Evolutionary conservation across 1,139 yeast species (phyloP).

Genomic region (Eremothecium sinecaudum): DNA sequence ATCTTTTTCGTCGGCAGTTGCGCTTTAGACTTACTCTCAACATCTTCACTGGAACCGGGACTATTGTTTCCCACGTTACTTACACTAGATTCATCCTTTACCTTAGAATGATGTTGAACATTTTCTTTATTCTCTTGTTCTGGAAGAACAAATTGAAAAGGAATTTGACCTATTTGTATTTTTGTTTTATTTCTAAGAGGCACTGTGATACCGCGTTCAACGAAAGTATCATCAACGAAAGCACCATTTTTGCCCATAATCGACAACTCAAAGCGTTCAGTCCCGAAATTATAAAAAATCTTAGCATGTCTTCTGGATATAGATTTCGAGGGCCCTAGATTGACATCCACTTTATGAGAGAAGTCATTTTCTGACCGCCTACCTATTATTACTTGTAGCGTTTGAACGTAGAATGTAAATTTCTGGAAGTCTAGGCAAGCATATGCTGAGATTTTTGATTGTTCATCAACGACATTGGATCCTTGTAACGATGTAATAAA

Average conservation of each 20-base stretch:
- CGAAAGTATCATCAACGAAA: conserved; percentile 80
- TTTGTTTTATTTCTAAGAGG: conserved; percentile 74
- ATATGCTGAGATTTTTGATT: conserved; percentile 73
- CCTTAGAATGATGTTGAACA: conserved; percentile 5
- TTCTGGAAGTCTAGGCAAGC: conserved; percentile 90
- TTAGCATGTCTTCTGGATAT: conserved; percentile 90
- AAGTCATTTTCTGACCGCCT: conserved; percentile 69
- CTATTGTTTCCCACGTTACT: conserved; percentile 7
- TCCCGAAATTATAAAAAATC: conserved; percentile 89
- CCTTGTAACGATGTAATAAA: neutral
- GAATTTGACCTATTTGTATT: conserved; percentile 87
- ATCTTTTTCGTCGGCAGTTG: conserved; percentile 21
- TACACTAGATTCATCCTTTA: conserved; percentile 1
- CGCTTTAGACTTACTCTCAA: conserved; percentile 8
- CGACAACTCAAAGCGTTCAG: conserved; percentile 82
- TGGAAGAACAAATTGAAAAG: conserved; percentile 79
- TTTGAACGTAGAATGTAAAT: conserved; percentile 89
- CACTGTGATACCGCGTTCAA: conserved; percentile 82
- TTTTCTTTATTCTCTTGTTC: conserved; percentile 25
- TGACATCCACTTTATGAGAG: conserved; percentile 70
- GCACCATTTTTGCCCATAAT: conserved; percentile 94
- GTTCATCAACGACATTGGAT: conserved; percentile 19
- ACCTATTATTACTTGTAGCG: conserved; percentile 86
- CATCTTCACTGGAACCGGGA: conserved; percentile 10
- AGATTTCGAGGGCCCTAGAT: conserved; percentile 82